Evolutionary conservation across 75 land plant genomes (phyloP).

Genomic region (Selaginella moellendorffii): DNA sequence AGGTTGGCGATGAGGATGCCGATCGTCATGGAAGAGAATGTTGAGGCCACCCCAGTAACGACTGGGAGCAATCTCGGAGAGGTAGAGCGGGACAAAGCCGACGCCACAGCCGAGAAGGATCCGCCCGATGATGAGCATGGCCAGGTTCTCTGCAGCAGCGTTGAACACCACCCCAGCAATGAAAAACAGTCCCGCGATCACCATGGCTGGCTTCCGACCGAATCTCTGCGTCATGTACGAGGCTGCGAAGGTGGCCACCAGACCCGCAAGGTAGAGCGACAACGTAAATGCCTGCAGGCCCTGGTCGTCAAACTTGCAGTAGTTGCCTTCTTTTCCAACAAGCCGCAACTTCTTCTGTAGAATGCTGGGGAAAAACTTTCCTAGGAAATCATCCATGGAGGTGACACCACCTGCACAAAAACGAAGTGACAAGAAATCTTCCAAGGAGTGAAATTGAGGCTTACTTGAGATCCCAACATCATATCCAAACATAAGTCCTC

Average conservation of each 20-base stretch:
- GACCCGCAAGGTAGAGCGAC: slow-evolving; percentile 58
- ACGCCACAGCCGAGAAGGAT: slow-evolving; percentile 67
- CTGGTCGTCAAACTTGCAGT: slow-evolving; percentile 72
- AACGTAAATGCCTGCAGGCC: slow-evolving; percentile 66
- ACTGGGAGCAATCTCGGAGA: slow-evolving; percentile 62
- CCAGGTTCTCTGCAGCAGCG: slow-evolving; percentile 49
- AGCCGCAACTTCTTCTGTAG: slow-evolving; percentile 9
- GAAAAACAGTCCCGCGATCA: slow-evolving; percentile 57
- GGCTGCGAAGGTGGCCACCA: slow-evolving; percentile 59
- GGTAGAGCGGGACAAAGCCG: slow-evolving; percentile 64
- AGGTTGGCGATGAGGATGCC: slow-evolving; percentile 57
- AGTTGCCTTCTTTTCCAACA: slow-evolving; percentile 20
- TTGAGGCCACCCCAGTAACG: slow-evolving; percentile 43
- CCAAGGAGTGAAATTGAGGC: not conserved
- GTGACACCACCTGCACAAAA: slow-evolving; percentile 33
- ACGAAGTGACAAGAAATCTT: not conserved
- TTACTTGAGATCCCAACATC: not conserved
- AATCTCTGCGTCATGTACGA: slow-evolving; percentile 39
- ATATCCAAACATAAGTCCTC: not conserved
- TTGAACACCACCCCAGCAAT: slow-evolving; percentile 40
- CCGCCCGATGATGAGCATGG: slow-evolving; percentile 68
- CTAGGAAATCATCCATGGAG: slow-evolving; percentile 54
- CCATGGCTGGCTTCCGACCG: slow-evolving; percentile 51
- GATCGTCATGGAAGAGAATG: slow-evolving; percentile 59
- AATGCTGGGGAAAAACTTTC: slow-evolving; percentile 55